Percentiles rank a stretch among this genome's conserved stretches.
Evolutionary conservation across 2,329 filamentous ascomycete species (phyloP).

Genomic region (Tolypocladium ophioglossoides): DNA sequence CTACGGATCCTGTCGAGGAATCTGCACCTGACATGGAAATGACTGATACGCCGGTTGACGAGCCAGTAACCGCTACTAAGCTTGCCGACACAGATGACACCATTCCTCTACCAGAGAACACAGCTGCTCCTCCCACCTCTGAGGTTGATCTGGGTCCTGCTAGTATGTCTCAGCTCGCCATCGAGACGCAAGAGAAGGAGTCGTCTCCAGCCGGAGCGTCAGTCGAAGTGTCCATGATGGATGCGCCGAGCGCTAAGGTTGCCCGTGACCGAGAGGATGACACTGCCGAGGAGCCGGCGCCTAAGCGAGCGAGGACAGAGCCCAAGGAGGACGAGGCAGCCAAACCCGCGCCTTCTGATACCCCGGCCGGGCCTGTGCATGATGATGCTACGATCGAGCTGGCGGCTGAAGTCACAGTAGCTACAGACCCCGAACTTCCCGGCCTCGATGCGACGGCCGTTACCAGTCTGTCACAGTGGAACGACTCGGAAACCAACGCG

Average conservation of each 20-base stretch:
- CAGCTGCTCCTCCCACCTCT: constrained; percentile 13
- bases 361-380: constrained; percentile 5
- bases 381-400: constrained; percentile 7
- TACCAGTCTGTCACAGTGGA: constrained; percentile 25
- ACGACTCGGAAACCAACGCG: constrained; percentile 30
- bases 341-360: constrained; percentile 4
- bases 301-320: constrained; percentile 74
- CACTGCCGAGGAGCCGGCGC: constrained; percentile 48
- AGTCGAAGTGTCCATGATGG: constrained; percentile 41
- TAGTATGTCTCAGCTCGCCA: constrained; percentile 27
- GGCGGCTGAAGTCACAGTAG: constrained; percentile 2
- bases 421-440: constrained; percentile 1
- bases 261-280: constrained; percentile 74
- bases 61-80: constrained; percentile 10
- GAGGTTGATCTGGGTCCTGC: constrained; percentile 25
- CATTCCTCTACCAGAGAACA: constrained; percentile 5
- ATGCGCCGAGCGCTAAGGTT: constrained; percentile 48
- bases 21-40: constrained; percentile 14
- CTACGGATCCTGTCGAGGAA: background rate
- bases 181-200: constrained; percentile 22
- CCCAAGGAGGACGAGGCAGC: constrained; percentile 29
- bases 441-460: constrained; percentile 10
- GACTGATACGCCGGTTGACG: constrained; percentile 11
- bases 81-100: constrained; percentile 5
- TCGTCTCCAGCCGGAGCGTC: constrained; percentile 16